These are phyloP conservation scores for Zea luxurians DNA, from an alignment of 176 grass and related monocot genomes.

Conservation along the genomic window DNA sequence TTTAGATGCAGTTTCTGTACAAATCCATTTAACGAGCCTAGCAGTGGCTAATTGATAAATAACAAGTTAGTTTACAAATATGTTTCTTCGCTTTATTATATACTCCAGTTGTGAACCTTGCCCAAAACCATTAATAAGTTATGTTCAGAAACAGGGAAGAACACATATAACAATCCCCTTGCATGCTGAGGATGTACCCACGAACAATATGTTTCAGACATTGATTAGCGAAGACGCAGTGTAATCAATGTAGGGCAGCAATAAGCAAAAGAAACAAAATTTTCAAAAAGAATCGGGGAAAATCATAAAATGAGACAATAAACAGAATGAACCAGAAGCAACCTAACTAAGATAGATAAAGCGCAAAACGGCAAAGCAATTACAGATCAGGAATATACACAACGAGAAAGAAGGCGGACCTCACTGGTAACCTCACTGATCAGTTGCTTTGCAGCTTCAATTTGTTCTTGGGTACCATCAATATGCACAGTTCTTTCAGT, in stretches of 20 bases:
- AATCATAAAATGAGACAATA: conserved; percentile 13
- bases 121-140: not conserved
- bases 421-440: conserved; percentile 91
- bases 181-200: not conserved
- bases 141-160: not conserved
- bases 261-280: conserved; percentile 17
- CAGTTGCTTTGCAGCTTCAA: conserved; percentile 91
- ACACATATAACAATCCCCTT: not conserved
- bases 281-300: not conserved
- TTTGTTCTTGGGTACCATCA: conserved; percentile 83
- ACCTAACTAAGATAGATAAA: conserved; percentile 32
- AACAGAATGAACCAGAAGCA: conserved; percentile 28
- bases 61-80: not conserved
- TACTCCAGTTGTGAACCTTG: not conserved
- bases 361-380: conserved; percentile 28
- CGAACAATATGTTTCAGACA: conserved; percentile 1
- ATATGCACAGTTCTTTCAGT: conserved; percentile 91
- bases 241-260: not conserved
- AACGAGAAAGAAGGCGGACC: conserved; percentile 49
- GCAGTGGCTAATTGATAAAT: not conserved
- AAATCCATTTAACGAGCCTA: not conserved
- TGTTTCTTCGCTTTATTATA: not conserved
- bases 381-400: conserved; percentile 1
- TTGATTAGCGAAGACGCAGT: not conserved
- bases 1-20: not conserved